Evolutionary conservation across 2,329 filamentous ascomycete species (phyloP).

Genomic region (Penicillium sp.): DNA sequence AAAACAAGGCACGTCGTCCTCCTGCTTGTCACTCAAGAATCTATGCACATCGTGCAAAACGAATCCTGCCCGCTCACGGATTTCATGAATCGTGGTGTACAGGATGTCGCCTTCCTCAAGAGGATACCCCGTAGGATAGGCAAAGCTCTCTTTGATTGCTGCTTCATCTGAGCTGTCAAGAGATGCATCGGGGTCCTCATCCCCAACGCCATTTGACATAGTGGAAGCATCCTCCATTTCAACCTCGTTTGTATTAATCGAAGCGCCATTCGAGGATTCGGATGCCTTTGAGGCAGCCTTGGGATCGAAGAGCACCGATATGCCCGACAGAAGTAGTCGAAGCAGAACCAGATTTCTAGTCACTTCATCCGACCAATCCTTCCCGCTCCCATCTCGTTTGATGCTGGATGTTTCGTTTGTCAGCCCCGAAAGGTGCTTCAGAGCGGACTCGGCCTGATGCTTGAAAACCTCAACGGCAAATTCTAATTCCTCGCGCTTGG

Average conservation of each 20-base stretch:
- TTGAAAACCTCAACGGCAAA: constrained; percentile 91
- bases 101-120: constrained; percentile 64
- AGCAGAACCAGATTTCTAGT: constrained; percentile 86
- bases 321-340: constrained; percentile 83
- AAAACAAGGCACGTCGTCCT: constrained; percentile 96
- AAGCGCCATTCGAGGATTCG: constrained; percentile 42
- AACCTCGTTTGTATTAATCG: constrained; percentile 41
- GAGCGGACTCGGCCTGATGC: constrained; percentile 75
- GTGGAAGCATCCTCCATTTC: constrained; percentile 50
- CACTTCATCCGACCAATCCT: constrained; percentile 98
- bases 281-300: constrained; percentile 64
- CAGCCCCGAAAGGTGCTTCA: constrained; percentile 73
- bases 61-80: constrained; percentile 78
- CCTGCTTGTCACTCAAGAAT: constrained; percentile 80
- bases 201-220: constrained; percentile 25
- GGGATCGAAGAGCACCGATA: constrained; percentile 86
- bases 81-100: constrained; percentile 75
- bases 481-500: constrained; percentile 74
- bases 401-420: constrained; percentile 79
- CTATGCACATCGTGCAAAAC: constrained; percentile 80
- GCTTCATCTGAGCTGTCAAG: constrained; percentile 62
- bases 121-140: constrained; percentile 85
- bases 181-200: constrained; percentile 51
- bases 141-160: constrained; percentile 76
- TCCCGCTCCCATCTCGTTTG: constrained; percentile 90